These are phyloP conservation scores for Cylindrotheca closterium DNA, from an alignment of 108 stramenopile genomes.

Conservation along the genomic window DNA sequence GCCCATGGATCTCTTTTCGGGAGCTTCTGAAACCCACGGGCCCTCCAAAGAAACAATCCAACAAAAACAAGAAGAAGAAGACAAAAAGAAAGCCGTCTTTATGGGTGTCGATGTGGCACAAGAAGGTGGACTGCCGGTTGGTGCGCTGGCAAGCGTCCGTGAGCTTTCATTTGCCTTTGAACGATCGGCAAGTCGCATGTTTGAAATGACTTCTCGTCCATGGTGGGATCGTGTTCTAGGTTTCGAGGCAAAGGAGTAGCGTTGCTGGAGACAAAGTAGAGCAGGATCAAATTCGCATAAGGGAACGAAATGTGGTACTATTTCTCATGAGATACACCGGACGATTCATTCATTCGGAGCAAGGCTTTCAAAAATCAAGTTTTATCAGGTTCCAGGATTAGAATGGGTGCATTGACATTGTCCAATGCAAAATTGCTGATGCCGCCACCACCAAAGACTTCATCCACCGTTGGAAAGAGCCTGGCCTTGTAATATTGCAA, in stretches of 20 bases:
- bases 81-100: not conserved
- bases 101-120: constrained; percentile 29
- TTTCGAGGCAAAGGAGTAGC: not conserved
- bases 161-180: constrained; percentile 84
- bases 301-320: not conserved
- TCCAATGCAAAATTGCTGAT: constrained; percentile 1
- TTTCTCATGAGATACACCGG: not conserved
- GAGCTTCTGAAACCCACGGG: not conserved
- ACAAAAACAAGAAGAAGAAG: constrained; percentile 14
- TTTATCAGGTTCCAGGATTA: constrained; percentile 11
- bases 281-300: not conserved
- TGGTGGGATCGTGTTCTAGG: constrained; percentile 66
- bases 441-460: constrained; percentile 1
- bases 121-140: constrained; percentile 46
- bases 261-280: not conserved
- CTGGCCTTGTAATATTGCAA: constrained; percentile 16
- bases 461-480: constrained; percentile 2
- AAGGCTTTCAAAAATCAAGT: not conserved
- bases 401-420: constrained; percentile 12
- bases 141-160: constrained; percentile 79
- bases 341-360: too few relatives aligned
- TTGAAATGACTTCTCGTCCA: constrained; percentile 77
- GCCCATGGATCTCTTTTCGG: constrained; percentile 51
- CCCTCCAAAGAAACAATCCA: not conserved
- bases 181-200: constrained; percentile 80